These are phyloP conservation scores for Canariomyces notabilis DNA, from an alignment of 2,329 filamentous ascomycete genomes.

Conservation along the genomic window DNA sequence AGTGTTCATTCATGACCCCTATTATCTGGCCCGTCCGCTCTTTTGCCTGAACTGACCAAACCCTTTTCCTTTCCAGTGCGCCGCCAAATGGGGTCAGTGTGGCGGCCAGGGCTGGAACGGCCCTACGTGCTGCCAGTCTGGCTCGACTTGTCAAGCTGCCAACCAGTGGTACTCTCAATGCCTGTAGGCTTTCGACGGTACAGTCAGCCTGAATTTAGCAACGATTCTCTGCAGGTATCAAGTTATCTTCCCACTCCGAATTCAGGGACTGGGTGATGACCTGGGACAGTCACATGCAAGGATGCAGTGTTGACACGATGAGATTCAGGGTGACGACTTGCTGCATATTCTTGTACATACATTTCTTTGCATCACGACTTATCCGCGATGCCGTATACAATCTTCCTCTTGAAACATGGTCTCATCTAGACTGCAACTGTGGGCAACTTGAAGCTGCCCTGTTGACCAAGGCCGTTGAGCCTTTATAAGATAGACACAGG, in stretches of 20 bases:
- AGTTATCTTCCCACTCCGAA: too few species aligned
- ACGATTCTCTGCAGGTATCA: background rate
- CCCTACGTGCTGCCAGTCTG: constrained; percentile 31
- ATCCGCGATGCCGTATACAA: constrained; percentile 1
- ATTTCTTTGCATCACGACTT: constrained; percentile 5
- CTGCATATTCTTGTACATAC: constrained; percentile 16
- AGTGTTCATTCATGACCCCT: too few species aligned
- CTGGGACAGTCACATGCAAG: background rate
- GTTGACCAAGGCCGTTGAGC: too few species aligned
- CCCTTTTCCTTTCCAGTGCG: constrained; percentile 22
- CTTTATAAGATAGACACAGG: too few species aligned
- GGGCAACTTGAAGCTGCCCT: too few species aligned
- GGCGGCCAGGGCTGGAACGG: constrained; percentile 32
- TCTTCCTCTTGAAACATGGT: background rate
- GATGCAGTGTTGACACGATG: background rate
- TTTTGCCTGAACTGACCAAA: too few species aligned
- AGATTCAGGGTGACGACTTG: background rate
- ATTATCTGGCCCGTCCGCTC: too few species aligned
- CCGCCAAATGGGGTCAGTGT: constrained; percentile 31
- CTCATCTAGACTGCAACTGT: too few species aligned
- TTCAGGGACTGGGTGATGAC: background rate
- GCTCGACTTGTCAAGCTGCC: constrained; percentile 27
- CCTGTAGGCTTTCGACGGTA: constrained; percentile 20
- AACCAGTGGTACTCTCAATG: constrained; percentile 33
- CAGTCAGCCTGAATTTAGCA: background rate